Base-by-base conservation (phyloP, 2,329 filamentous ascomycete genomes). In the Clonostachys rhizophaga region DNA sequence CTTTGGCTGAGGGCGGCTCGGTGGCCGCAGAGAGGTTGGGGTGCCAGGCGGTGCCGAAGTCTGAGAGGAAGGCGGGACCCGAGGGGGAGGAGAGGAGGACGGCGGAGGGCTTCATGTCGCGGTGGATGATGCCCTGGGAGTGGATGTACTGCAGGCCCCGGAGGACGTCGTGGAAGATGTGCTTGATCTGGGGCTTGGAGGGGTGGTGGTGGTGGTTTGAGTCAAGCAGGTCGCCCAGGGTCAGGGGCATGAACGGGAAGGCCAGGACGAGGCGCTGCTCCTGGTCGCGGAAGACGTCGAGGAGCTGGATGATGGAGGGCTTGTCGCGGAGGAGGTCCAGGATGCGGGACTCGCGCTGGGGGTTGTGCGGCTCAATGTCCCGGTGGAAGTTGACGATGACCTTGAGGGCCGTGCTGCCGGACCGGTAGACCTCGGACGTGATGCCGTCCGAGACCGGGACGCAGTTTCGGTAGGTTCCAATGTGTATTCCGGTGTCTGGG, bases 21-120 rank as follows among this genome's bases (percentile, higher is more conserved):
- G 79, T 77, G 5, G 69, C 67, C 18, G 72, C 66, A 6, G 81
- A 75, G 49, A 78, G 57, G 11, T 74, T 64, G 4, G 86, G 79
- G 54, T 86, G 83, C 91, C 91, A 96, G 9, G 91, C 83, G 37
- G 94, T 95, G 44, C 94, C 92, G 68, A 99, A 97, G 64, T 99
- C 94, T 35, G 89, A 83, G 3, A 99, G 75, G 55, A 84, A 87
- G 5, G 88, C 89, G 5, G 89, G 87, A 0, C 87, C 88, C 6
- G 77, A 70, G 0, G 78, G 70, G 0, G 84, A 81, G 40, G 77
- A 71, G 42, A 96, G 76, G 9, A 96, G 73, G 35, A 99, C 78
- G 46, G 96, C 95, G 0, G 90, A 91, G 1, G 94, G 94, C 60
- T 99, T 99, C 61, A 99, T 72, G 60, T 99, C 94, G 48, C 94